Base-by-base conservation (phyloP, 2,329 filamentous ascomycete species). In the Ascochyta lentis region DNA sequence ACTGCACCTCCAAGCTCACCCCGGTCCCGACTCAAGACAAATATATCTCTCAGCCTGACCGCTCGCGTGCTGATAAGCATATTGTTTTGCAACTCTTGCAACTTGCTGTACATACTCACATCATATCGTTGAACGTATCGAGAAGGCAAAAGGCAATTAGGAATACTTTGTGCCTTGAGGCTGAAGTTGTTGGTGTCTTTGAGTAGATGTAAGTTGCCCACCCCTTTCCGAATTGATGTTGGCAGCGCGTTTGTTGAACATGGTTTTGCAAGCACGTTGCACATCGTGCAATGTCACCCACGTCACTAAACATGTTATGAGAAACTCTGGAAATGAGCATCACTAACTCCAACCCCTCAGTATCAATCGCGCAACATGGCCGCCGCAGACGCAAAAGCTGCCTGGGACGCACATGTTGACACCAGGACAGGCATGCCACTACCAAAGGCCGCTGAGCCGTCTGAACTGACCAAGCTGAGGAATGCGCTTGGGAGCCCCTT, bases 401-500 rank as follows among this genome's bases (percentile, higher is more conserved):
- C 57, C 44, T 71, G 63, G 61, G 66, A 66, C 10, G 49, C 61
- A 43, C 66, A 72, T 43, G 69, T 72, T 58, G 71, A 75, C 54
- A 71, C 67, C 42, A 65, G 72, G 34, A 69, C 70, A 23, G 72
- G 68, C 23, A 49, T 47, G 12, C 51, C 59, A 15, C 66, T 70
- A n/a, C 71, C 71, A 13, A 67, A 60, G 46, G 61, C 65, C 38
- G 71, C 68, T 3, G 65, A 71, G 15, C 56, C 65, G 1, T 76
- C 73, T 26, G 71, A 74, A 33, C 61, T 76, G 6, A 68, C 66
- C 33, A 72, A 71, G 49, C 47, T 73, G 10, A 65, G 69, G 29
- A 70, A 67, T 53, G 64, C 61, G 6, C 55, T 75, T n/a, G 67
- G 67, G 6, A 54, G 44, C 3, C 60, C 70, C 4, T 72, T 76